Evolutionary conservation across 306 rosid species (phyloP), one percentile per base, ranked within the genome.

Genomic region (Dicorynia guianensis): DNA sequence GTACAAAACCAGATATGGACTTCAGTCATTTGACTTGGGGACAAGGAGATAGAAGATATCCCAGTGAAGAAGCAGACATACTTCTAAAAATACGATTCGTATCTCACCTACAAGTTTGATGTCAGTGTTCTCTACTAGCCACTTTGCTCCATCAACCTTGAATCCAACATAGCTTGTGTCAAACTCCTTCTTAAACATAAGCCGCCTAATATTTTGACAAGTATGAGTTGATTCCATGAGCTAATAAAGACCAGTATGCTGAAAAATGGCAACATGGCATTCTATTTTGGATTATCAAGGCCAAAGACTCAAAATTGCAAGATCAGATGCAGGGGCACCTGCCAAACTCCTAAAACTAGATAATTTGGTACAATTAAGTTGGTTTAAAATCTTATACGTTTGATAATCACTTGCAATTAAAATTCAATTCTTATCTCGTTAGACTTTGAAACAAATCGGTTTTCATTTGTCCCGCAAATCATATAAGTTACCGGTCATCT

Each of bases 101-200:
- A 64, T 78, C 92, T 86, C 74, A 93, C 97, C 97, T 57, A 93
- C 88, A 69, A 93, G 98, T 85, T 93, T 93, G 81, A 93, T 86
- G 70, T 87, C 98, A 43, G 97, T 89, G 89, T 93, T 91, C 77
- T 91, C 89, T 71, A 85, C 92, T 75, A 93, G 82, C 98, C 97
- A 93, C 78, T 87, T 85, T 49, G 98, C 97, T 67, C 98, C 98
- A 80, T 93, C 98, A 81, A 78, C 89, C 89, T 80, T 81, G 85
- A 91, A 93, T 69, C 97, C 98, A 57, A 87, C 89, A 46, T 85
- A 91, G 79, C 92, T 93, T 58, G 89, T 12, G 83, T 91, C 97
- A 33, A 84, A 87, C 71, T 87, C 90, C 87, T 91, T 91, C 79
- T 86, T 83, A 71, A 83, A 91, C 98, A 93, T 93, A 38, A 93